Evolutionary conservation across 331 rosid species (phyloP), one percentile per base, ranked within the genome.

Genomic region (Ulmus americana): DNA sequence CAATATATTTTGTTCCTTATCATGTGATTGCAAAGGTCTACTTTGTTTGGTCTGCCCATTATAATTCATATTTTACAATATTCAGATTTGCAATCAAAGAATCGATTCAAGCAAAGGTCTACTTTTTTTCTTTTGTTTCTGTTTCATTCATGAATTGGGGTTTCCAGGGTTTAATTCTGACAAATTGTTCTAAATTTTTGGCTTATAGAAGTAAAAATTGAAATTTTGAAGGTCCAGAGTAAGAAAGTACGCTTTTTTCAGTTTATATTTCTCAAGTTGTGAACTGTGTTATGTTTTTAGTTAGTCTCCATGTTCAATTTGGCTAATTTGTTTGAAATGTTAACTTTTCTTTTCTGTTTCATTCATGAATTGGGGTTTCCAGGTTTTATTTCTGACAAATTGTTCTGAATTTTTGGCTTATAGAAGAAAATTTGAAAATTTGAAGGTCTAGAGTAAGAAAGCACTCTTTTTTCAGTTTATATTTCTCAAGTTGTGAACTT

Each of bases 151-250:
- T 28, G 35, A 28, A 28, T 28, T 28, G 35, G 35, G 35, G 35
- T 28, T 28, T 28, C 35, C 35, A 28, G 35, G 35, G 35, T 28
- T 28, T 28, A 28, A 28, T 28, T 28, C 35, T 28, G 35, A 28
- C 35, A 2, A 28, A 28, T 2, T 28, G 35, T 28, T 28, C 35
- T 28, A 28, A 28, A 28, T 0, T 28, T 28, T 28, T 28, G 35
- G 3, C 6, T 46, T 10, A 51, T 50, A 68, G 67, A 53, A 46
- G 64, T 6, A 42, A 55, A 65, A 40, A 20, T 61, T 16, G 20
- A 63, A 68, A 67, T 58, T 74, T 78, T 20, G 61, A 56, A 54
- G 59, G 69, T 66, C 74, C 15, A 65, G 63, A 7, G 45, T 61
- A 42, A 64, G 52, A 48, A 53, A 48, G 54, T 45, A 61, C 45